Evolutionary conservation across 495 filamentous ascomycete genomes (phyloP), one percentile per base, ranked within the genome.

Genomic region (Astrocystis sublimbata): DNA sequence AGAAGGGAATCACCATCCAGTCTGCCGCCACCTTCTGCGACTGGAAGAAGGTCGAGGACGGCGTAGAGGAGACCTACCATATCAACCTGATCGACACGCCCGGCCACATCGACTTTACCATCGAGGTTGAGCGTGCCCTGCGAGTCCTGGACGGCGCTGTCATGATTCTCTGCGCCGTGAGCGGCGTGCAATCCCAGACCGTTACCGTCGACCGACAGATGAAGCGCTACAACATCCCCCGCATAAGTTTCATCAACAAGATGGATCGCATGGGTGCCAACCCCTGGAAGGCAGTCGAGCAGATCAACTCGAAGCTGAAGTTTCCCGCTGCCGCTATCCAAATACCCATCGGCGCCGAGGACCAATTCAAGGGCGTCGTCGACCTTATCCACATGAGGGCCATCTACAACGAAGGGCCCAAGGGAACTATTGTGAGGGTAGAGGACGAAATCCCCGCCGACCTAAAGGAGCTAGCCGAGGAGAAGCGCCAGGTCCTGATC

Each of bases 181-280:
- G 90, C 58, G 96, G 96, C 71, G 96, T 99, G 3, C 96, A 99
- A 80, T 90, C 86, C 67, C 96, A 99, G 78, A 99, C 96, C 5
- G 97, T 97, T 64, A 99, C 96, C 1, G 96, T 99, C 52, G 93
- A 99, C 75, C 82, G 96, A 62, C 96, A 99, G 81, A 99, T 99
- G 96, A 89, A 90, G 79, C 86, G 96, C 53, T 99, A 99, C 79
- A 96, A 97, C 71, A 86, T 99, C 53, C 96, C 96, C 35, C 83
- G 96, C 63, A 89, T 99, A 68, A 93, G 89, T 58, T 99, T 99
- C 73, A 83, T 99, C 67, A 99, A 99, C 81, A 99, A 99, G 84
- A 99, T 99, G 96, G 96, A 99, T 70, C 91, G 96, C 60, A 96
- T 96, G 88, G 96, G 96, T 50, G 92, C 96, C 59, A 98, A 99